Conservation (phyloP, 2,329 filamentous ascomycete genomes). For the Fusarium palustre region DNA sequence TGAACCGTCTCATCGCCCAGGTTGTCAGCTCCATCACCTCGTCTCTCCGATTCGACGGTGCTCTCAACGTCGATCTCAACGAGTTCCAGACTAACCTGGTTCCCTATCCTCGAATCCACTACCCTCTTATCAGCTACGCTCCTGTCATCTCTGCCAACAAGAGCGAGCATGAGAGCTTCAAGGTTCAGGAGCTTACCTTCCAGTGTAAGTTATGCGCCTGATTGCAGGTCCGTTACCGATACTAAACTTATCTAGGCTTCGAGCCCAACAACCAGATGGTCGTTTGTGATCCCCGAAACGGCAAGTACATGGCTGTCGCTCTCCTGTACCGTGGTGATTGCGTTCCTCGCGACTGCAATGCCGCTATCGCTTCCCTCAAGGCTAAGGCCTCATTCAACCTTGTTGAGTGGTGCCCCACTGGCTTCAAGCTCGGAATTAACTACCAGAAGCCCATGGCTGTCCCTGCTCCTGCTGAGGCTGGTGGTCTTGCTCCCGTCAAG, state of each 20-base stretch:
- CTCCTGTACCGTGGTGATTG: constrained; percentile 79
- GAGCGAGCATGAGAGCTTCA: constrained; percentile 89
- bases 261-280: constrained; percentile 86
- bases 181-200: constrained; percentile 81
- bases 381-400: constrained; percentile 79
- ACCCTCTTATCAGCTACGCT: constrained; percentile 78
- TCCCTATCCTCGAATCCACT: constrained; percentile 79
- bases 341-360: constrained; percentile 76
- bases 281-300: constrained; percentile 78
- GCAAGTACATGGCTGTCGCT: constrained; percentile 81
- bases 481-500: constrained; percentile 71
- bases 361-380: constrained; percentile 75
- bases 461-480: constrained; percentile 64
- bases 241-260: constrained; percentile 65
- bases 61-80: constrained; percentile 79
- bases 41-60: constrained; percentile 77
- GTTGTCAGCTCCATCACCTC: constrained; percentile 81
- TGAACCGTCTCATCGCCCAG: constrained; percentile 79
- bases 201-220: constrained; percentile 66
- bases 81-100: constrained; percentile 84
- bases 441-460: constrained; percentile 75
- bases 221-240: neutral
- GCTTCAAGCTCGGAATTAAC: constrained; percentile 82
- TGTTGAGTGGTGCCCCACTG: constrained; percentile 80
- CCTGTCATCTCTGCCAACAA: constrained; percentile 78